Evolutionary conservation across 2,329 filamentous ascomycete genomes (phyloP).

Genomic region (Fusarium abutilonis): DNA sequence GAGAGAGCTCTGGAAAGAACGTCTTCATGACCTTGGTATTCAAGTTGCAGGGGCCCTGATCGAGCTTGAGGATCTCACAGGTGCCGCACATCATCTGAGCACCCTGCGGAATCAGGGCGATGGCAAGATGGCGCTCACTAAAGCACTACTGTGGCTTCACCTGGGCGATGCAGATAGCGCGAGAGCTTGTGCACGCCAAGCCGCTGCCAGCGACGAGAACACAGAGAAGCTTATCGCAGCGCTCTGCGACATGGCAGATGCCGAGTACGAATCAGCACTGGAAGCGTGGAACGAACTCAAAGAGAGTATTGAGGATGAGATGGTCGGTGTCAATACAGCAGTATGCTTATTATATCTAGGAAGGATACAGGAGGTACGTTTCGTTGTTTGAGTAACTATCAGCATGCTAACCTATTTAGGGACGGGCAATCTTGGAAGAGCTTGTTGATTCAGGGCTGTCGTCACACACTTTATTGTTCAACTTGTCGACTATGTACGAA

Average conservation of each 20-base stretch:
- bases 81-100: constrained; percentile 77
- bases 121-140: constrained; percentile 58
- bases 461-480: constrained; percentile 87
- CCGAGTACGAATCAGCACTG: constrained; percentile 72
- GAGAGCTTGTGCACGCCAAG: constrained; percentile 59
- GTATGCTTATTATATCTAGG: constrained; percentile 87
- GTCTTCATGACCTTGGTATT: constrained; percentile 80
- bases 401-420: constrained; percentile 54
- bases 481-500: constrained; percentile 90
- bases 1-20: constrained; percentile 72
- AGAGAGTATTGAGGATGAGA: constrained; percentile 64
- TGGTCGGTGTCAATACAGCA: constrained; percentile 83
- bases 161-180: constrained; percentile 81
- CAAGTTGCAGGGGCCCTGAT: constrained; percentile 73
- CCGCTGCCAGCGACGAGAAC: constrained; percentile 45
- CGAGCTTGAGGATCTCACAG: constrained; percentile 88
- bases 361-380: constrained; percentile 72
- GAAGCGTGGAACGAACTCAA: constrained; percentile 66
- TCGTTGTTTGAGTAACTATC: not conserved
- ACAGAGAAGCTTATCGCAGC: constrained; percentile 67
- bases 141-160: constrained; percentile 77
- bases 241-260: constrained; percentile 81
- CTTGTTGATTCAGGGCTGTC: constrained; percentile 70
- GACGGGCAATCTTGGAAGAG: constrained; percentile 71
- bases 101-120: constrained; percentile 59